Percentiles rank a stretch among this genome's conserved stretches.
These are phyloP conservation scores for Colletotrichum brevisporum DNA, from an alignment of 2,329 filamentous ascomycete genomes.

Conservation along the genomic window DNA sequence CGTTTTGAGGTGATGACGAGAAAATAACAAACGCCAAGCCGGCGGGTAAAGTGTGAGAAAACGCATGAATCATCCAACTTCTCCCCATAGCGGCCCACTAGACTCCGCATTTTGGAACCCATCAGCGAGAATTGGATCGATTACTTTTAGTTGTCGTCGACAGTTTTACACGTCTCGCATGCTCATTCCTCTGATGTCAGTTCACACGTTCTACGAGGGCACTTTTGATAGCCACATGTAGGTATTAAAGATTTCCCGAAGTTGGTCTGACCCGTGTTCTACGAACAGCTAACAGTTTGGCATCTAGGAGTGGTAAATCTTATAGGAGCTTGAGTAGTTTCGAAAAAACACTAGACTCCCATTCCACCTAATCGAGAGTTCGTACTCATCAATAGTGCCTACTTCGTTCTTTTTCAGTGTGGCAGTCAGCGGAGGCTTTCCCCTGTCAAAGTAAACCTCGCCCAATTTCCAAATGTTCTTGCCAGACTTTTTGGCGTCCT, in stretches of 20 bases:
- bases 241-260: no score
- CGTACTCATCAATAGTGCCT: neutral
- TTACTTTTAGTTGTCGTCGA: no score
- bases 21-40: neutral
- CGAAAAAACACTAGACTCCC: no score
- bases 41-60: neutral
- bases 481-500: neutral
- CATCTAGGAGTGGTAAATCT: no score
- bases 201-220: no score
- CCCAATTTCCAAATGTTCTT: neutral
- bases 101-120: conserved; percentile 21
- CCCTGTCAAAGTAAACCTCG: neutral
- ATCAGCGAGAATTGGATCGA: neutral
- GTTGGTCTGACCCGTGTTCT: no score
- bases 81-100: conserved; percentile 21
- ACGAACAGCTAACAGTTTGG: no score
- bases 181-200: no score
- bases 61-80: conserved; percentile 2
- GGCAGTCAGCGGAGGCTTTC: neutral
- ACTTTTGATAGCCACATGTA: no score
- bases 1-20: no score
- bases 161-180: no score
- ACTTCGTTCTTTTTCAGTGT: neutral
- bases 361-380: neutral
- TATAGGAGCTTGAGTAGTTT: no score